Conservation (phyloP, 208 protist genomes). For the Novymonas esmeraldas region DNA sequence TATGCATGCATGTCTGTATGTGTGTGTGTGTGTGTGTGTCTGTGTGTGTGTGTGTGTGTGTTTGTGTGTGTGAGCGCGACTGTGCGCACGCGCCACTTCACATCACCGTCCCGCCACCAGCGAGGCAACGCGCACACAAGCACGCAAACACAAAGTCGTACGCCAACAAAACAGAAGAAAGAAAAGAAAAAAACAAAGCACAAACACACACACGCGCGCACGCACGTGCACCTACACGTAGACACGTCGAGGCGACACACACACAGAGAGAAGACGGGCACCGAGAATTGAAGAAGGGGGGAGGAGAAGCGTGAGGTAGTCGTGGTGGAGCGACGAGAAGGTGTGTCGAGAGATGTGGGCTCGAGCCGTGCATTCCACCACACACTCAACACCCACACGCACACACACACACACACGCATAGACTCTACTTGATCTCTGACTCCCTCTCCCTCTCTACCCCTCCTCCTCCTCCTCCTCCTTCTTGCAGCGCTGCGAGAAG, state of each 20-base stretch:
- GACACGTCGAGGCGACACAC: too few relatives aligned
- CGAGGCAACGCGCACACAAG: not conserved
- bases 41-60: slow-evolving; percentile 18
- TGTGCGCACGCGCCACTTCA: not conserved
- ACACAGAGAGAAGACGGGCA: too few relatives aligned
- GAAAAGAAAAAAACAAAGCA: not conserved
- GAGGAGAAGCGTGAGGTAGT: too few relatives aligned
- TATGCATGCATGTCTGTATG: slow-evolving; percentile 16
- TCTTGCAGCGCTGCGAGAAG: not conserved
- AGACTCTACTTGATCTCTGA: not conserved
- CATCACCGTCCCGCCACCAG: not conserved
- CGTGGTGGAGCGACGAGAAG: too few relatives aligned
- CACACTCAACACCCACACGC: not conserved
- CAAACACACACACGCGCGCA: not conserved
- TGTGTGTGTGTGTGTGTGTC: slow-evolving; percentile 19
- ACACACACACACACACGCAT: not conserved
- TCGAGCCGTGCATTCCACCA: not conserved
- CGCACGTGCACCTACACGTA: not conserved
- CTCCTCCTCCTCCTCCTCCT: not conserved
- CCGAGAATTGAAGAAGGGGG: too few relatives aligned
- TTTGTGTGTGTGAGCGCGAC: not conserved
- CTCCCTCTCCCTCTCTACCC: not conserved
- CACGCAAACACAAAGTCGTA: not conserved
- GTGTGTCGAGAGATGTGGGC: too few relatives aligned
- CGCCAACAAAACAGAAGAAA: slow-evolving; percentile 8